Percentiles rank a stretch among this genome's conserved stretches.
Conservation (phyloP, 176 grass and related monocot species). For the Canna indica region DNA sequence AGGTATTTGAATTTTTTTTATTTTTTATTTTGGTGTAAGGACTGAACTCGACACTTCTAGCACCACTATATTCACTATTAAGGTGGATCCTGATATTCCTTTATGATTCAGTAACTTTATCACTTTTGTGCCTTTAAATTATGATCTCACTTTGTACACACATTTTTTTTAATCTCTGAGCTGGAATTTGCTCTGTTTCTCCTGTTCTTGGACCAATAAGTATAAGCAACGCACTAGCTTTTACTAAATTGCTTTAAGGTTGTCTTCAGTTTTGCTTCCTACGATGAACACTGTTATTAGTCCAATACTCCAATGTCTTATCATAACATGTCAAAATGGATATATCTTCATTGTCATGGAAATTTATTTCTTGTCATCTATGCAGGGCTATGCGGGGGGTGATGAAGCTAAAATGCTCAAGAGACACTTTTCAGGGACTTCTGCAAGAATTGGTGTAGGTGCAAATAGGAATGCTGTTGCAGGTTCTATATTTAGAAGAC, state of each 20-base stretch:
- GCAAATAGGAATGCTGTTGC: constrained; percentile 51
- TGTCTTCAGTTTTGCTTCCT: not conserved
- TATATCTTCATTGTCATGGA: not conserved
- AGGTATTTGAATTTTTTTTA: not conserved
- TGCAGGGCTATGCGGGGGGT: constrained; percentile 57
- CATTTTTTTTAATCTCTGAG: not conserved
- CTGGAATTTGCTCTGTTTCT: not conserved
- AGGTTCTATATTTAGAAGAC: constrained; percentile 35
- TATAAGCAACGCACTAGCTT: not conserved
- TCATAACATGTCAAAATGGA: not conserved
- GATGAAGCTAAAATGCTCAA: constrained; percentile 73
- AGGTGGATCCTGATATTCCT: not conserved
- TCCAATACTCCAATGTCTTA: not conserved
- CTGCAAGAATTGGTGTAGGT: constrained; percentile 51
- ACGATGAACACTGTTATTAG: not conserved
- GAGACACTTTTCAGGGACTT: constrained; percentile 43
- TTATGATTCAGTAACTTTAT: not conserved
- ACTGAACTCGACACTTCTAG: not conserved
- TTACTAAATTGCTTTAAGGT: not conserved
- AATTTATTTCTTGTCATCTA: not conserved
- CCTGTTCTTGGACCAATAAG: not conserved
- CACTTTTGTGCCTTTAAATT: not conserved
- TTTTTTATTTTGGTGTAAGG: not conserved
- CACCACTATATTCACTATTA: not conserved
- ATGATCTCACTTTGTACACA: not conserved